Conservation (phyloP, 371 early-diverging fungal species). For the Saksenaea oblongispora region DNA sequence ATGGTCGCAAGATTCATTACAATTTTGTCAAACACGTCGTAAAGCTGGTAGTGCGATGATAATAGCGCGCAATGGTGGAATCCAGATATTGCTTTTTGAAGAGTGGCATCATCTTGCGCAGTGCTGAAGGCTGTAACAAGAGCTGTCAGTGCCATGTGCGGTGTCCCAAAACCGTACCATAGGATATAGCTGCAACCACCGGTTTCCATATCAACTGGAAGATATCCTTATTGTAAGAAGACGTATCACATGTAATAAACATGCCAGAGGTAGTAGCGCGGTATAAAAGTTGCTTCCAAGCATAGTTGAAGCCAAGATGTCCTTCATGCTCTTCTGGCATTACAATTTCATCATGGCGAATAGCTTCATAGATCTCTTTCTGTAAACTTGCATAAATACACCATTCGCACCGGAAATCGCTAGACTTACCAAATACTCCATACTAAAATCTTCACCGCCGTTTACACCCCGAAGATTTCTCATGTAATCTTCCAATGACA, state of each 20-base stretch:
- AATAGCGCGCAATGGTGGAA: slow-evolving; percentile 80
- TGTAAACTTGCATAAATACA: slow-evolving; percentile 4
- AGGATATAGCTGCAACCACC: slow-evolving; percentile 67
- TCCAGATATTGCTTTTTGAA: slow-evolving; percentile 81
- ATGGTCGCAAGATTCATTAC: slow-evolving; percentile 74
- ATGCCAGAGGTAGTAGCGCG: slow-evolving; percentile 53
- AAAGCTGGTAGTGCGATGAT: slow-evolving; percentile 71
- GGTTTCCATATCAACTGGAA: slow-evolving; percentile 65
- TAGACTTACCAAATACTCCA: slow-evolving; percentile 67
- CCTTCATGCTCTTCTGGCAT: slow-evolving; percentile 94
- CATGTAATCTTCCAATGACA: slow-evolving; percentile 85
- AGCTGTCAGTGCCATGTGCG: background rate
- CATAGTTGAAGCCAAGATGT: slow-evolving; percentile 90
- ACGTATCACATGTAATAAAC: slow-evolving; percentile 50
- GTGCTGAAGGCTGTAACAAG: slow-evolving; percentile 67
- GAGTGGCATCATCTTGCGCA: slow-evolving; percentile 76
- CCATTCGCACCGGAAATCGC: background rate
- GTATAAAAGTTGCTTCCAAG: slow-evolving; percentile 87
- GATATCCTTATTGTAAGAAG: slow-evolving; percentile 67
- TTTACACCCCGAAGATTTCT: slow-evolving; percentile 83
- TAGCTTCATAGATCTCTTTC: slow-evolving; percentile 73
- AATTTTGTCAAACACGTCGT: slow-evolving; percentile 79
- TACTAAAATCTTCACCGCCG: slow-evolving; percentile 68
- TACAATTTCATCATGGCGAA: slow-evolving; percentile 79
- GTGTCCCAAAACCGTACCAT: slow-evolving; percentile 46